Percentiles rank a stretch among this genome's conserved stretches.
Conservation (phyloP, 257 asterid genomes). For the Echium plantagineum region DNA sequence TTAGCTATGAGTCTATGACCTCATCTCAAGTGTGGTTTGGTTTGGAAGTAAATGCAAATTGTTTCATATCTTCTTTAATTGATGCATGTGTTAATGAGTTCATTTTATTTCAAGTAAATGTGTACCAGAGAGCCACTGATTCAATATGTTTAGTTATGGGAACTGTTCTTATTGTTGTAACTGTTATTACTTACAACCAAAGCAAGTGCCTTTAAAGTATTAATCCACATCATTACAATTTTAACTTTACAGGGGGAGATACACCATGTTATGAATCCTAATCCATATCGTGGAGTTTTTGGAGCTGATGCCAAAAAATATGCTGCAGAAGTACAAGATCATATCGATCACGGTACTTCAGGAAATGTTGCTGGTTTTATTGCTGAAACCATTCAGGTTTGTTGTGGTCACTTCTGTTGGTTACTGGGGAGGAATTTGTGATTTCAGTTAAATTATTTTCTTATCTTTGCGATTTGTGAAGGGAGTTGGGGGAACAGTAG, state of each 20-base stretch:
- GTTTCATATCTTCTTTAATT: background rate
- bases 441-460: slow-evolving; percentile 7
- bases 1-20: background rate
- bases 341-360: slow-evolving; percentile 86
- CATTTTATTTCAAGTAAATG: background rate
- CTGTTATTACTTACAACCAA: background rate
- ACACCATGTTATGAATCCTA: slow-evolving; percentile 84
- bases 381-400: slow-evolving; percentile 95
- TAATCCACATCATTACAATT: background rate
- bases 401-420: slow-evolving; percentile 5
- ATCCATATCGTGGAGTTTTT: slow-evolving; percentile 84
- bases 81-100: too few species aligned
- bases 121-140: background rate
- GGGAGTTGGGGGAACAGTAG: slow-evolving; percentile 99
- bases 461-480: slow-evolving; percentile 22
- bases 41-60: background rate
- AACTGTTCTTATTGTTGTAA: background rate
- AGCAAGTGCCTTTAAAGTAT: background rate
- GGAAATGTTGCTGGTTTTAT: slow-evolving; percentile 92
- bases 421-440: background rate
- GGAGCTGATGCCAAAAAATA: slow-evolving; percentile 70
- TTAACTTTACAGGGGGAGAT: slow-evolving; percentile 68
- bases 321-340: slow-evolving; percentile 88
- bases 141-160: too few species aligned
- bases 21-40: too few species aligned